Evolutionary conservation across 2,329 filamentous ascomycete species (phyloP), one percentile per base, ranked within the genome.

Genomic region (Xylariales sp.): DNA sequence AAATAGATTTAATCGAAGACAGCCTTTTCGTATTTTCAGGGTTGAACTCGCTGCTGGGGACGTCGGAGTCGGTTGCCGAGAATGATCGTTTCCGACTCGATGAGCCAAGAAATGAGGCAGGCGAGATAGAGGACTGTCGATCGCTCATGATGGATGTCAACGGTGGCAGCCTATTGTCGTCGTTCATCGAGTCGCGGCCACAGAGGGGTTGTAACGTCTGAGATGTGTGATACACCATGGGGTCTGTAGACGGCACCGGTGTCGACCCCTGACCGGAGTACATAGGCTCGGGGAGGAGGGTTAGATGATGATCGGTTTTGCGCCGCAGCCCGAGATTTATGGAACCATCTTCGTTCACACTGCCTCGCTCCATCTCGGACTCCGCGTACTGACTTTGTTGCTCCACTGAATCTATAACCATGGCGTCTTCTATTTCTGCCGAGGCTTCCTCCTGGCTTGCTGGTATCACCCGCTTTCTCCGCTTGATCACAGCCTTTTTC

Each of bases 401-500:
- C 18, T 85, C 82, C 12, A 83, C 80, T 6, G 80, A 83, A 39
- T 89, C 87, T 43, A 85, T 82, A 53, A 82, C 78, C 56, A 84
- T 74, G 32, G 77, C 77, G 61, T 82, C 80, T 23, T 80, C 79
- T n/a, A 81, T 77, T 30, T 80, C 78, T 8, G 67, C 58, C 60
- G 82, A 81, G 0, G 73, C 73, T 2, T 79, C 79, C 18, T 83
- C 85, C 56, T 86, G 83, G 32, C 88, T 83, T 18, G 92, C 93
- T 18, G 95, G 94, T 50, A 98, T 94, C 5, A 98, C 94, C 66
- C 96, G 90, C 84, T 98, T 98, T 68, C 96, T 87, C 69, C 96
- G 89, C 81, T 99, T 98, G 79, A 99, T 99, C 32, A 97, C 92
- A 3, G 93, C 92, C 80, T 97, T 98, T 81, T 98, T 99, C 96